Evolutionary conservation across 495 filamentous ascomycete genomes (phyloP).

Genomic region (Penicillium turbatum): DNA sequence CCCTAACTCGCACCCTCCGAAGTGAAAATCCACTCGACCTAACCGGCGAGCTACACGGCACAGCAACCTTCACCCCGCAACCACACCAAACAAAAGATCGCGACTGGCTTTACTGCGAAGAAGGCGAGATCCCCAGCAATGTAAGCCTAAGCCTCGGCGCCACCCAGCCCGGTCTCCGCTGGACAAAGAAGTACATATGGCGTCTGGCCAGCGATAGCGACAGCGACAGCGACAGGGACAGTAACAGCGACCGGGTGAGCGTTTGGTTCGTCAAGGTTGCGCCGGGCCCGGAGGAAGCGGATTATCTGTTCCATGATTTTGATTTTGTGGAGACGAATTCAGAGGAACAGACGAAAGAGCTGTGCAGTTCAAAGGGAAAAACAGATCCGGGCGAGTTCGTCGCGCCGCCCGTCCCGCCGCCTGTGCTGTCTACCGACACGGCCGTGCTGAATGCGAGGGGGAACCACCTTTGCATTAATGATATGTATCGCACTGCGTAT

Average conservation of each 20-base stretch:
- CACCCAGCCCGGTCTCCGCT: conserved; percentile 27
- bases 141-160: conserved; percentile 9
- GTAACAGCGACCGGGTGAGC: conserved; percentile 27
- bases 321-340: conserved; percentile 21
- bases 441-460: conserved; percentile 35
- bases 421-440: conserved; percentile 13
- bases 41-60: conserved; percentile 38
- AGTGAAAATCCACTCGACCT: conserved; percentile 42
- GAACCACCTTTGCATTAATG: conserved; percentile 46
- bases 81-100: conserved; percentile 9
- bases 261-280: conserved; percentile 47
- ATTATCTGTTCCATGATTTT: conserved; percentile 47
- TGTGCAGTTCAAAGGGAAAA: no score
- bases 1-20: conserved; percentile 39
- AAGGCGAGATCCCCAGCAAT: conserved; percentile 37
- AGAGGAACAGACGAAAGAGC: neutral
- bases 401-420: conserved; percentile 26
- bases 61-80: conserved; percentile 38
- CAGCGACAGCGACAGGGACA: no score
- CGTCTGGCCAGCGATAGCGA: conserved; percentile 24
- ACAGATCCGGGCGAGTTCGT: conserved; percentile 17
- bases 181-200: conserved; percentile 49
- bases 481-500: conserved; percentile 49
- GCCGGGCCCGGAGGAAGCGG: conserved; percentile 33
- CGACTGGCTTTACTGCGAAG: conserved; percentile 44